Conservation (phyloP, 192 early-diverging fungal species). For the Gonapodya sp. region DNA sequence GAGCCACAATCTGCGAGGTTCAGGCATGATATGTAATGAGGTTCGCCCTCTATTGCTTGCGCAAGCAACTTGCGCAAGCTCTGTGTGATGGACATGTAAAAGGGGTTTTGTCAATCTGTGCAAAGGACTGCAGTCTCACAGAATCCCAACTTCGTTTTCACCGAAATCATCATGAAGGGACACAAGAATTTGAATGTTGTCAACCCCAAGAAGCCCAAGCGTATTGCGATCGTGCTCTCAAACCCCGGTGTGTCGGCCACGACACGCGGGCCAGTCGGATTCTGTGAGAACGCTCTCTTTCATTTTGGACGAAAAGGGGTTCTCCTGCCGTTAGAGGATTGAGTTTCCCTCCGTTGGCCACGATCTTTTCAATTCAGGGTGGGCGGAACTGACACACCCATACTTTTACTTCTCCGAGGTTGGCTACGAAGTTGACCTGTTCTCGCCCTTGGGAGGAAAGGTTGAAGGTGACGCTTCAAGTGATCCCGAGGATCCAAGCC, state of each 20-base stretch:
- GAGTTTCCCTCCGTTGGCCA: no score
- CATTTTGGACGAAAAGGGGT: background rate
- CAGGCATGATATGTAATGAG: no score
- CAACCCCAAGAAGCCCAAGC: background rate
- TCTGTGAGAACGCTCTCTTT: background rate
- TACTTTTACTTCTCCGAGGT: slow-evolving; percentile 10
- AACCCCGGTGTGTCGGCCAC: background rate
- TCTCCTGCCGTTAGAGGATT: background rate
- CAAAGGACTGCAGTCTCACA: no score
- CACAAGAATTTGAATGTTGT: background rate
- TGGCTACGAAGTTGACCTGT: slow-evolving; percentile 4
- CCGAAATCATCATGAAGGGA: background rate
- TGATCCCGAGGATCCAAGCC: slow-evolving; percentile 7
- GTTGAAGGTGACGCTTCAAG: background rate
- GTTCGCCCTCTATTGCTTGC: no score
- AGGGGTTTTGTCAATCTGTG: no score
- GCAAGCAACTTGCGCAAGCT: no score
- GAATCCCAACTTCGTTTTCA: no score
- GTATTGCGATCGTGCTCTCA: background rate
- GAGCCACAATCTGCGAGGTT: no score
- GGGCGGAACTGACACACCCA: slow-evolving; percentile 1
- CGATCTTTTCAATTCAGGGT: no score
- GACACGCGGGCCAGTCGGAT: background rate
- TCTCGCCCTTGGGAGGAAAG: slow-evolving; percentile 3
- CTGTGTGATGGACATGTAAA: no score